Evolutionary conservation across 257 asterid genomes (phyloP), one percentile per base, ranked within the genome.

Genomic region (Thymus mandschuricus): DNA sequence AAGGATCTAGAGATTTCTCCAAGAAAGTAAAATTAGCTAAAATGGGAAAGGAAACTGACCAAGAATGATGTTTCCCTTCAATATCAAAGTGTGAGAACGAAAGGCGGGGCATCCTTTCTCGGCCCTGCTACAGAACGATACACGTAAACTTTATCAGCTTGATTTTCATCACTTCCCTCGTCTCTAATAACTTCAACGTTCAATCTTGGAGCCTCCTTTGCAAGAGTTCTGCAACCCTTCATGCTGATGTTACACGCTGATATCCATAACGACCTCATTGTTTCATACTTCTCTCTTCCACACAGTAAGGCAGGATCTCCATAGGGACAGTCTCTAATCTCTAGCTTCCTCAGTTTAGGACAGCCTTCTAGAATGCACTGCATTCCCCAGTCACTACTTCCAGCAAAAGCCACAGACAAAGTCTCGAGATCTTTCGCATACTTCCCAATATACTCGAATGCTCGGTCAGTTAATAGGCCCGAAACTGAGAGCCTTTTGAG

Each of bases 331-430:
- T 92, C 98, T 73, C 98, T 73, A 56, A 92, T 92, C 84, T 92
- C 98, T 10, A 92, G 94, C 84, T 89, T 92, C 80, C 96, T 85
- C 74, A 92, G 81, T 86, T 88, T 92, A 21, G 94, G 85, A 54
- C 96, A 89, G 58, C 98, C 96, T 10, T 75, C 85, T 0, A 92
- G 83, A 73, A 92, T 85, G n/a, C 85, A 83, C 75, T 85, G 90
- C 98, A 92, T 92, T 35, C 87, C 98, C 87, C 82, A 40, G 66
- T 92, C 98, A 56, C 91, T 92, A 11, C 84, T 75, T 27, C 96
- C 98, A 49, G 96, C 94, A 73, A 92, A 92, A n/a, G 98, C 96
- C 72, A 92, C 98, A 0, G 98, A 89, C 40, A 92, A 88, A 0
- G 94, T 89, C 83, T 89, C 96, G 5, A 92, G 87, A 76, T 86